Percentiles rank a stretch among this genome's conserved stretches.
Conservation (phyloP, 1,284 basidiomycete genomes). For the Austropuccinia psidii region DNA sequence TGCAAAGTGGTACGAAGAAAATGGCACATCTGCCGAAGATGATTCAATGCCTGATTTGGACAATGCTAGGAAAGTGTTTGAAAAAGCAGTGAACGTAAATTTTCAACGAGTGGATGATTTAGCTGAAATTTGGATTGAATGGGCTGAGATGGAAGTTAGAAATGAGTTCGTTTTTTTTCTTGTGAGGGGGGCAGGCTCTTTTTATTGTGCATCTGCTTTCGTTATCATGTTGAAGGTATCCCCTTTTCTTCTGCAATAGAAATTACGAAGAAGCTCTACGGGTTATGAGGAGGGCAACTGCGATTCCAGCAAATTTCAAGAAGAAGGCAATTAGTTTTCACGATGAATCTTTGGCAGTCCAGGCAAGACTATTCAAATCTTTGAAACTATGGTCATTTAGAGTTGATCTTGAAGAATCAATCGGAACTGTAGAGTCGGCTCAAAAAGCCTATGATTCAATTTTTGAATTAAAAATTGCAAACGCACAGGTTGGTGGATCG, state of each 20-base stretch:
- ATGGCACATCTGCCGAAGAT: constrained; percentile 57
- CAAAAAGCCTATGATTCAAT: constrained; percentile 96
- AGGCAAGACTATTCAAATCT: constrained; percentile 89
- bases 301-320: constrained; percentile 65
- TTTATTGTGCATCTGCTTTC: background rate
- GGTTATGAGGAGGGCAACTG: constrained; percentile 91
- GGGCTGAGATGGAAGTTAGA: constrained; percentile 95
- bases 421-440: constrained; percentile 83
- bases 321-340: constrained; percentile 78
- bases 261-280: constrained; percentile 92
- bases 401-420: constrained; percentile 91
- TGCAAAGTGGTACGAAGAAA: constrained; percentile 95
- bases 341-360: constrained; percentile 80
- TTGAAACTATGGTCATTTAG: constrained; percentile 99
- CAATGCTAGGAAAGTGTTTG: constrained; percentile 80
- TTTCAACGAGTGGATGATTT: constrained; percentile 96
- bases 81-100: constrained; percentile 81
- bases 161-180: constrained; percentile 63
- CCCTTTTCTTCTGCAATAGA: constrained; percentile 50
- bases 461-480: constrained; percentile 94
- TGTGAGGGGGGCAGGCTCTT: background rate
- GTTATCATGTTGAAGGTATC: no score
- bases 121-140: constrained; percentile 98
- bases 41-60: constrained; percentile 58
- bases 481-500: constrained; percentile 59